Evolutionary conservation across 257 asterid species (phyloP), one percentile per base, ranked within the genome.

Genomic region (Hygrophila difformis): DNA sequence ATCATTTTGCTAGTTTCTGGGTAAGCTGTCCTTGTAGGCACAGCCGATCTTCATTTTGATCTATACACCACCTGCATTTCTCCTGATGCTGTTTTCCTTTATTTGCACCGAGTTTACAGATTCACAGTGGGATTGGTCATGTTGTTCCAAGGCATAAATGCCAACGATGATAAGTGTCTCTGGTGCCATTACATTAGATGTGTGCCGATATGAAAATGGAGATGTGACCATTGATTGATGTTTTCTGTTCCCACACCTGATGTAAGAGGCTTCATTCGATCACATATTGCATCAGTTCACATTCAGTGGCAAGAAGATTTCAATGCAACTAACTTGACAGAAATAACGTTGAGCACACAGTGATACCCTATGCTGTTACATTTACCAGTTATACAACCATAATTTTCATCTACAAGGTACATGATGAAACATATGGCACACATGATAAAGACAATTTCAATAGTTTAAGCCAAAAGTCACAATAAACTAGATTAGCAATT

Each of bases 131-230:
- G 87, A 29, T 51, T 79, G 66, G 93, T 77, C 33, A 75, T 71
- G 94, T 63, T 89, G 28, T 84, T 81, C 44, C 79, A 53, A 59
- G 97, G 97, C 15, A 81, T 72, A 51, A 84, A 71, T 14, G 97
- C 67, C 8, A 26, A n/a, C n/a, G 82, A 77, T 37, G 70, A 73
- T 13, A 85, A 51, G 34, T 88, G 97, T 65, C 60, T 73, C 51
- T 89, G 97, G 97, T 89, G 96, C 71, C 97, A 74, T 70, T 89
- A 89, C 35, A 48, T 89, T 35, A 84, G 96, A 68, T 84, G 97
- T 44, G 93, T 89, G 55, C 97, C 96, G 19, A 89, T 94, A 39
- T 81, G 94, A 52, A 75, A 74, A 65, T 89, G 97, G 97, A 80
- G 62, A 41, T 89, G 97, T 47, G 46, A 75, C 51, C 64, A 76